phyloP scores from a whole-genome alignment of 805 yeast species.

The Saccharomyces paradoxus region DNA sequence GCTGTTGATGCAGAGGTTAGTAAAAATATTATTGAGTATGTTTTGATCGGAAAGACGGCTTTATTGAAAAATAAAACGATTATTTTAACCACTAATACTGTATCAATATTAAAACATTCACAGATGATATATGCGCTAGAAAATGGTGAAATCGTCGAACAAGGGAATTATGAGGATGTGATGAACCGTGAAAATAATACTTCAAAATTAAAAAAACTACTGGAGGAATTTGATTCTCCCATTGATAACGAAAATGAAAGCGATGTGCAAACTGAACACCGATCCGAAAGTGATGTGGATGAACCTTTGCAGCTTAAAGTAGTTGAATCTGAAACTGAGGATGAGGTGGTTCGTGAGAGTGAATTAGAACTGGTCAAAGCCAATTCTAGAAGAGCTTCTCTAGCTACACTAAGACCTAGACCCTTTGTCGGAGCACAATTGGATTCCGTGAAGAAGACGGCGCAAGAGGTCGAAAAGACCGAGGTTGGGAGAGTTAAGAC shows the following conservation, averaged over 20 bases:
- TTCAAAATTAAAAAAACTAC: constrained; percentile 29
- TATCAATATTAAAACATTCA: constrained; percentile 49
- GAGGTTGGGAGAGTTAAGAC: constrained; percentile 53
- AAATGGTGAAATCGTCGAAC: constrained; percentile 47
- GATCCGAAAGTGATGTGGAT: not conserved
- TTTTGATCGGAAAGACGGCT: constrained; percentile 38
- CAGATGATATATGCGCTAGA: constrained; percentile 53
- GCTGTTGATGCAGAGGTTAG: constrained; percentile 73
- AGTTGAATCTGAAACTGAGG: constrained; percentile 2
- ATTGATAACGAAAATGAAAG: constrained; percentile 20
- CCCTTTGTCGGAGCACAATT: constrained; percentile 18
- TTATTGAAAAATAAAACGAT: constrained; percentile 45
- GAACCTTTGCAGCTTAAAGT: constrained; percentile 11
- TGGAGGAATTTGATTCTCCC: constrained; percentile 24
- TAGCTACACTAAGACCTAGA: constrained; percentile 47
- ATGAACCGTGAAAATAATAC: constrained; percentile 24
- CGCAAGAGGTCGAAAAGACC: constrained; percentile 44
- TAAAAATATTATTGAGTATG: constrained; percentile 42
- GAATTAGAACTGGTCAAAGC: constrained; percentile 6
- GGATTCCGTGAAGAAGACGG: constrained; percentile 30
- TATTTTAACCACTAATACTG: constrained; percentile 51
- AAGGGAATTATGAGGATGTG: constrained; percentile 45
- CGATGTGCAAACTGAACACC: constrained; percentile 6
- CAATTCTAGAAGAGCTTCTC: constrained; percentile 48
- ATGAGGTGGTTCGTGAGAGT: constrained; percentile 1